Conservation (phyloP, 768 basidiomycete genomes). For the Nidularia sp. region DNA sequence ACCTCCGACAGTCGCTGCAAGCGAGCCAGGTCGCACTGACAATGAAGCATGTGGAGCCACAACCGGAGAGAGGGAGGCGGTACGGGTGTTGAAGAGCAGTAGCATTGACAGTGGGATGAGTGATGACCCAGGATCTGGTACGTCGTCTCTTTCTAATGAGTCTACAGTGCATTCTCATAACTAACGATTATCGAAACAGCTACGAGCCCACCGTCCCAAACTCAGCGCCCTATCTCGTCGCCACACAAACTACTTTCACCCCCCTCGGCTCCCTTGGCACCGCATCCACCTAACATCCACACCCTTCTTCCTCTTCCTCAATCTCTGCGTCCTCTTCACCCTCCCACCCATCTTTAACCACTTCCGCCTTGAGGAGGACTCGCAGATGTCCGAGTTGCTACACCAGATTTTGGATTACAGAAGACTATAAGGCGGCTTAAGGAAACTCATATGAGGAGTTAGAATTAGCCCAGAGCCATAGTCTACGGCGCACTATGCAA, state of each 20-base stretch:
- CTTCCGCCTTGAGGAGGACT: too few species aligned
- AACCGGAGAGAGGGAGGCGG: conserved; percentile 62
- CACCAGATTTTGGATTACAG: too few species aligned
- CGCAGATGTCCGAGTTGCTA: too few species aligned
- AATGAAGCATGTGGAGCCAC: conserved; percentile 65
- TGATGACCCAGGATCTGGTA: too few species aligned
- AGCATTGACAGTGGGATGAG: conserved; percentile 1
- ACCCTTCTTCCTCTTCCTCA: background rate
- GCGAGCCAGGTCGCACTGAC: conserved; percentile 70
- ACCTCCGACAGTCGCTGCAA: conserved; percentile 73
- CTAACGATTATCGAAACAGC: background rate
- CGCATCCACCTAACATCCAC: conserved; percentile 8
- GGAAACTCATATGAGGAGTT: too few species aligned
- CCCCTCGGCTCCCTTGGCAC: too few species aligned
- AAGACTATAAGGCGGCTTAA: too few species aligned
- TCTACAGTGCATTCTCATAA: background rate
- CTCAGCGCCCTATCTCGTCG: background rate
- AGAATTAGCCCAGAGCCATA: too few species aligned
- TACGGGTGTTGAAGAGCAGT: conserved; percentile 70
- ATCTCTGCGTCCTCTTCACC: background rate
- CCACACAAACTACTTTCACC: background rate
- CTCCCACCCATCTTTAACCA: background rate
- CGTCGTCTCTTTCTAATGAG: background rate
- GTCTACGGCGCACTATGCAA: too few species aligned
- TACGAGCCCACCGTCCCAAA: background rate